Base-by-base conservation (phyloP, 2,329 filamentous ascomycete genomes). In the Rutstroemia sp. region DNA sequence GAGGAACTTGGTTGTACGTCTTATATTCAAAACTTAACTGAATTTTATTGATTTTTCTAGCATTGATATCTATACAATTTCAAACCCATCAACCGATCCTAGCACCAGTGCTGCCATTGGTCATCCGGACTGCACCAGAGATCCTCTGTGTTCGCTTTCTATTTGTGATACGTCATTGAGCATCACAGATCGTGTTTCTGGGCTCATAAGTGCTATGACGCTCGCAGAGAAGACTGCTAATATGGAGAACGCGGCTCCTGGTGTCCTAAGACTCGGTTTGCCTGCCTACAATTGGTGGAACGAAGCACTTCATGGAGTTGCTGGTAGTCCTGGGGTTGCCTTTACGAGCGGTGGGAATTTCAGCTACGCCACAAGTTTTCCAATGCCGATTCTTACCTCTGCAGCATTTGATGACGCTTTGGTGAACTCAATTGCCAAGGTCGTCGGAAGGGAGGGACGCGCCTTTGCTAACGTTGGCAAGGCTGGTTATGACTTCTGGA, bases 381-480 rank as follows among this genome's bases (percentile, higher is more conserved):
- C 50, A n/a, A n/a, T 44, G 17, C 36, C 21, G 7, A 27, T 51
- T 14, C 12, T 36, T 16, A 16, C 34, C 4, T 16, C 23, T 17
- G 48, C 48, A 16, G 27, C 23, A 17, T 51, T 51, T 36, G 27
- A 42, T 14, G 16, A 42, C 9, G 16, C 39, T 10, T 19, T 42
- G 7, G 39, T 42, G 19, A 17, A n/a, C 8, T 42, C 39, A 5
- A 42, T 42, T 42, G 39, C 39, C 2, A 34, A 9, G 9, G 78
- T 88, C 3, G 84, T 83, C 14, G 70, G 71, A 39, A 86, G 78
- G 0, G 84, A 88, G 65, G 82, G 81, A 0, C 75, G 85, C 40
- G 83, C 84, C 0, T 88, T 86, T 65, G 82, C 75, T 63, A 88
- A 88, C 62, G 76, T 67, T 7, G 80, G 78, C 3, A 72, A 75